Conservation (phyloP, 305 asterid genomes). For the Euphrasia arctica region DNA sequence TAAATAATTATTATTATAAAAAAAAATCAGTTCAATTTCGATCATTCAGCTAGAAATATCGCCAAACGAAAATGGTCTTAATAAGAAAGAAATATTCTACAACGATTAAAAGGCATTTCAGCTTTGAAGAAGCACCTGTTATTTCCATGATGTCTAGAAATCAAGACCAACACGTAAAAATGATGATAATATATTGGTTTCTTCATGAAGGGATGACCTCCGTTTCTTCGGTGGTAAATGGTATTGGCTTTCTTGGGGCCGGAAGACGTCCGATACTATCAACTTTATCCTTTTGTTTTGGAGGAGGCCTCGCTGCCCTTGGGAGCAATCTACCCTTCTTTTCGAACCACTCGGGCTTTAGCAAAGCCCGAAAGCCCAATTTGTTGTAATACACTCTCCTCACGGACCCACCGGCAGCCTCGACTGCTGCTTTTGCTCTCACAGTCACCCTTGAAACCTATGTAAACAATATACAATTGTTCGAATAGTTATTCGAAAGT, state of each 20-base stretch:
- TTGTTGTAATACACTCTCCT: constrained; percentile 92
- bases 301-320: constrained; percentile 92
- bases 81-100: neutral
- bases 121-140: neutral
- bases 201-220: constrained; percentile 37
- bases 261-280: constrained; percentile 92
- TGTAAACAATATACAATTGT: neutral
- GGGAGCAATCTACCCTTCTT: constrained; percentile 96
- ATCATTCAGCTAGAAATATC: too few relatives aligned
- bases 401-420: constrained; percentile 89
- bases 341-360: constrained; percentile 92
- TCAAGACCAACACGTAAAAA: neutral
- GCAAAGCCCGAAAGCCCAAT: constrained; percentile 77
- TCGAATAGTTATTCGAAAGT: too few relatives aligned
- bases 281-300: constrained; percentile 74
- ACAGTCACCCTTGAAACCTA: constrained; percentile 94
- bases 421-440: constrained; percentile 91
- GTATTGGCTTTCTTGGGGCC: constrained; percentile 90
- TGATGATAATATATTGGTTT: neutral
- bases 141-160: neutral
- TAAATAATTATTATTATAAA: too few relatives aligned
- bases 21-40: too few relatives aligned
- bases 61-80: too few relatives aligned
- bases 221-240: constrained; percentile 51
- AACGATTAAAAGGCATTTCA: neutral